Evolutionary conservation across 495 filamentous ascomycete genomes (phyloP), one percentile per base, ranked within the genome.

Genomic region (Platismatia glauca): DNA sequence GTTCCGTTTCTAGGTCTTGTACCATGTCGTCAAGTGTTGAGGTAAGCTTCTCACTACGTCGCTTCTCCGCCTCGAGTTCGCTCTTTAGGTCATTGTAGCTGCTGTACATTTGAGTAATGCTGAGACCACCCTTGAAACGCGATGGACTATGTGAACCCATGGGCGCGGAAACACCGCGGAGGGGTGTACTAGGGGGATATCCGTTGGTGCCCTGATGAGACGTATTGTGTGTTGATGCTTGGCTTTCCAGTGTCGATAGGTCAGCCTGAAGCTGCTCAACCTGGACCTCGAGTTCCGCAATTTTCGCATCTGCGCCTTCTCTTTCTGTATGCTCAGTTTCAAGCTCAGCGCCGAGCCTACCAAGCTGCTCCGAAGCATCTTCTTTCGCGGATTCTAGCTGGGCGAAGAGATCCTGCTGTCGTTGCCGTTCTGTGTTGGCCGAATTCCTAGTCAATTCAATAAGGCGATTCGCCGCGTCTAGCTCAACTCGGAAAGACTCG

Each of bases 361-460:
- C 87, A 58, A 97, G 80, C 67, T 95, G 89, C 39, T 89, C 86
- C 24, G 89, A 88, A 9, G 86, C 85, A 67, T 91, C 86, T 46
- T 95, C 89, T 70, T 87, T 89, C 18, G 86, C 82, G 61, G 89
- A 84, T 59, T 96, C 89, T 44, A 96, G 71, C 15, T 84, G 74
- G 7, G 84, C 75, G 68, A 95, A 86, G 48, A 96, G 85, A 59
- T 96, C 91, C 67, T 90, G 86, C 11, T 94, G 80, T 37, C 92
- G 83, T 60, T 86, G 82, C 69, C 86, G 88, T 61, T 92, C 85
- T 1, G 89, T 94, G 56, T 88, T 79, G 0, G 90, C 89, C 41
- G 90, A 85, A 64, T 94, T 88, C 53, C 89, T 83, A 66, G 93
- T 91, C 55, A 99, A 77, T 62, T 95, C 86, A 11, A 90, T 88